A percentile compares a stretch with the other conserved stretches of the same genome.
Evolutionary conservation across 495 filamentous ascomycete genomes (phyloP).

Genomic region (Hypoxylon fuscum): DNA sequence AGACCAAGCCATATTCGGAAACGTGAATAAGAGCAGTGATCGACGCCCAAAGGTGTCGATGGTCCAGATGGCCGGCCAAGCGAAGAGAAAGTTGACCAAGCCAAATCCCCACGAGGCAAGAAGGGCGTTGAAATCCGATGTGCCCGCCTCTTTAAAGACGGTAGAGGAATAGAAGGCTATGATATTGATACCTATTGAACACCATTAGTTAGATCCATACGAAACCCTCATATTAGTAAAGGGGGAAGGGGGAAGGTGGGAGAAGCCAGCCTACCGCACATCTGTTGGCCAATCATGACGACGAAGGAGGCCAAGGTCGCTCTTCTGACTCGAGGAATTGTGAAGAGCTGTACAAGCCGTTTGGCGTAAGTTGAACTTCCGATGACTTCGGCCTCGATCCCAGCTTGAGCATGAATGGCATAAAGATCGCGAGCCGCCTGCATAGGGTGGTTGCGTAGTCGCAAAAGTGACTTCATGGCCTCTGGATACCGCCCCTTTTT

Average conservation of each 20-base stretch:
- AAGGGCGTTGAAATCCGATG: constrained; percentile 52
- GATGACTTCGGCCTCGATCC: constrained; percentile 56
- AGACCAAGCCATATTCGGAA: constrained; percentile 68
- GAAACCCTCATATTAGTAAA: too few species aligned
- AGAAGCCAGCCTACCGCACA: too few species aligned
- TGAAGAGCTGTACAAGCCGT: constrained; percentile 71
- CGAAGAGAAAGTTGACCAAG: constrained; percentile 66
- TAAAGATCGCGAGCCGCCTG: constrained; percentile 82
- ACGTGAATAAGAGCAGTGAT: constrained; percentile 69
- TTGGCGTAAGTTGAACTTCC: constrained; percentile 58
- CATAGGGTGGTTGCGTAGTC: constrained; percentile 69
- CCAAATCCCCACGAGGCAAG: constrained; percentile 69
- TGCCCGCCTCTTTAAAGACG: constrained; percentile 69
- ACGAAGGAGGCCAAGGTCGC: constrained; percentile 69
- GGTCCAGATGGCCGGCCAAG: constrained; percentile 73
- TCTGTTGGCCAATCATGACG: constrained; percentile 84
- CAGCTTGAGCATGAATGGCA: constrained; percentile 66
- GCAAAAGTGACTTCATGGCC: constrained; percentile 67
- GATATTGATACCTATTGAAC: constrained; percentile 82
- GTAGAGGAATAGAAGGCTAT: constrained; percentile 87
- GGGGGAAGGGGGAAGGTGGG: too few species aligned
- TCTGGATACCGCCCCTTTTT: constrained; percentile 63
- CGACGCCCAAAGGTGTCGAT: constrained; percentile 73
- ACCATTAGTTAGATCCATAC: neutral
- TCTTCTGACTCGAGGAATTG: constrained; percentile 72